Evolutionary conservation across 345 rosid species (phyloP).

Genomic region (Citrus reticulata): DNA sequence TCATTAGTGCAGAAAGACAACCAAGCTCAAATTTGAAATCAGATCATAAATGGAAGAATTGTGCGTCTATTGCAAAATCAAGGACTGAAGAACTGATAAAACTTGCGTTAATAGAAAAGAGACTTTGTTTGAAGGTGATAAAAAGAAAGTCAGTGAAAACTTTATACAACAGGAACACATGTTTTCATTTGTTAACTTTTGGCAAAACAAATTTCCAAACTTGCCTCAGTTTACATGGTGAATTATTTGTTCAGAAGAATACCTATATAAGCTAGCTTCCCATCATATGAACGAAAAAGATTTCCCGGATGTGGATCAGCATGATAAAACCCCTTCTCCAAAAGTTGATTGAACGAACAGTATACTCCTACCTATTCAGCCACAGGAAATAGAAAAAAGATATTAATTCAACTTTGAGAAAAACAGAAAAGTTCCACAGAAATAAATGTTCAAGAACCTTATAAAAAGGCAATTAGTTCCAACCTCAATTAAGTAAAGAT

Average conservation of each 20-base stretch:
- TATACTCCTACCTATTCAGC: conserved; percentile 78
- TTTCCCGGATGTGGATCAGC: conserved; percentile 99
- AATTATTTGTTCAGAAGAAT: conserved; percentile 16
- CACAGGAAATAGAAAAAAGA: conserved; percentile 9
- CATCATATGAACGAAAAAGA: conserved; percentile 80
- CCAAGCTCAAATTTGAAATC: neutral
- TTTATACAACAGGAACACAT: neutral
- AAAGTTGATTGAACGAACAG: conserved; percentile 92
- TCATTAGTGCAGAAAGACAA: neutral
- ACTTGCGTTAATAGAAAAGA: neutral
- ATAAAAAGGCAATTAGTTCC: conserved; percentile 8
- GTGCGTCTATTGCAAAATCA: neutral
- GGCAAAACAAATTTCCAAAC: neutral
- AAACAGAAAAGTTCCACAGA: neutral
- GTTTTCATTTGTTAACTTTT: neutral
- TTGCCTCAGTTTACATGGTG: neutral
- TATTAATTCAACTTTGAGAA: conserved; percentile 13
- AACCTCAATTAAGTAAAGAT: conserved; percentile 79
- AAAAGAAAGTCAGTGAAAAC: neutral
- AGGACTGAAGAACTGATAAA: neutral
- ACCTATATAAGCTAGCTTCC: conserved; percentile 94
- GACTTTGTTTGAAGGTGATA: neutral
- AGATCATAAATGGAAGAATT: neutral
- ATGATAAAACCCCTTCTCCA: conserved; percentile 94
- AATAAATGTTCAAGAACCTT: conserved; percentile 4